A percentile compares a stretch with the other conserved stretches of the same genome.
Conservation (phyloP, 768 basidiomycete genomes). For the Pleurotus tuber-regium region DNA sequence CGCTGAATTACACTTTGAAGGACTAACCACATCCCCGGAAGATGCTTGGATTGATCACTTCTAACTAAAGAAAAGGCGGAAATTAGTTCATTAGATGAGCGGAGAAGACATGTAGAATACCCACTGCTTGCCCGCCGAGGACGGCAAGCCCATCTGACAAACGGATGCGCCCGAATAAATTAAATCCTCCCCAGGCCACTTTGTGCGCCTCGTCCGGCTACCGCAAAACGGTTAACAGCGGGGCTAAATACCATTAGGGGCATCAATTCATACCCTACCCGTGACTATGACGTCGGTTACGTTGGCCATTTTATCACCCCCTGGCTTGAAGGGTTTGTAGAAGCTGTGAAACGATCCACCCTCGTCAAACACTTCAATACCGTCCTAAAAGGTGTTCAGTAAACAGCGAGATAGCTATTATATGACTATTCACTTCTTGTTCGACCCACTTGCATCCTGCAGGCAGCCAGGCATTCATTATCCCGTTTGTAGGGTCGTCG, state of each 20-base stretch:
- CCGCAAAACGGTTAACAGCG: conserved; percentile 7
- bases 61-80: not conserved
- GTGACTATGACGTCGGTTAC: conserved; percentile 50
- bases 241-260: not conserved
- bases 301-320: conserved; percentile 18
- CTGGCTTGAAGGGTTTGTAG: conserved; percentile 35
- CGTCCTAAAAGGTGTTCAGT: conserved; percentile 49
- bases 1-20: not conserved
- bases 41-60: conserved; percentile 18
- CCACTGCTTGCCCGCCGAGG: conserved; percentile 49
- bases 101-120: conserved; percentile 16
- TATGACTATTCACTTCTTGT: conserved; percentile 40
- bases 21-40: conserved; percentile 49
- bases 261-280: conserved; percentile 40
- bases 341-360: conserved; percentile 31
- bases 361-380: conserved; percentile 37
- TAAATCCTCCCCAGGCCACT: conserved; percentile 56
- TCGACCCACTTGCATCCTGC: conserved; percentile 30
- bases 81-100: not conserved
- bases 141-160: conserved; percentile 58
- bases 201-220: conserved; percentile 47
- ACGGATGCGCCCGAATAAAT: conserved; percentile 55
- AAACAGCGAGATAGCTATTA: conserved; percentile 36
- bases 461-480: conserved; percentile 47
- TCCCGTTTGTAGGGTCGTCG: conserved; percentile 29